phyloP scores from a whole-genome alignment of 139 green algal species.

The Edaphochlamys debaryana region DNA sequence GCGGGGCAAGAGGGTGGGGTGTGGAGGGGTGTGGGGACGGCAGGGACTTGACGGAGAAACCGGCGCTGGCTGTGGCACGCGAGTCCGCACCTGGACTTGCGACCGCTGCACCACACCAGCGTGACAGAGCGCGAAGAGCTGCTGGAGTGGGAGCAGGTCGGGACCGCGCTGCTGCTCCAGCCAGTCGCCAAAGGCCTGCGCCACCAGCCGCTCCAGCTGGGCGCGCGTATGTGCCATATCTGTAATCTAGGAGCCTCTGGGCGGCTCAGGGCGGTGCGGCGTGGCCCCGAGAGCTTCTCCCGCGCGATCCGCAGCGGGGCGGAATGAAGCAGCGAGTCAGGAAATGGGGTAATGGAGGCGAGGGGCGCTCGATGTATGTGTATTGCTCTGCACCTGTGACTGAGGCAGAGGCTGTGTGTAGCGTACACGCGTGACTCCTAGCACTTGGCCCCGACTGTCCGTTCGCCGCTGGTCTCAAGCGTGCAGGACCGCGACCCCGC shows the following conservation, averaged over 20 bases:
- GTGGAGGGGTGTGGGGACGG: not conserved
- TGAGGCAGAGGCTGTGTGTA: too few relatives aligned
- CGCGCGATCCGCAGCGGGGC: too few relatives aligned
- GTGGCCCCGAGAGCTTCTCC: too few relatives aligned
- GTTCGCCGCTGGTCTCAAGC: too few relatives aligned
- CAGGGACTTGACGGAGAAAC: not conserved
- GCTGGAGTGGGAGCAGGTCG: slow-evolving; percentile 8
- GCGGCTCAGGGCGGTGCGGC: too few relatives aligned
- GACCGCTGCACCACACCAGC: not conserved
- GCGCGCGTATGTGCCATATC: not conserved
- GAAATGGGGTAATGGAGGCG: not conserved
- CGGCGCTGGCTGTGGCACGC: too few relatives aligned
- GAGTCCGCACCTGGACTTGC: not conserved
- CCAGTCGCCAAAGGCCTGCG: not conserved
- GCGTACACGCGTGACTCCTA: too few relatives aligned
- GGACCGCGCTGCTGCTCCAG: not conserved
- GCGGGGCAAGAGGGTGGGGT: not conserved
- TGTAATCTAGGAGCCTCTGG: too few relatives aligned
- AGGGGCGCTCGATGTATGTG: not conserved
- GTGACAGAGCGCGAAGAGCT: slow-evolving; percentile 12
- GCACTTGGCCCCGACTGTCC: too few relatives aligned
- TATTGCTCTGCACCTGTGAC: too few relatives aligned
- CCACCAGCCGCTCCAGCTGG: not conserved
- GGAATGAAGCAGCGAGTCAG: too few relatives aligned
- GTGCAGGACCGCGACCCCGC: too few relatives aligned